Percentiles rank a stretch among this genome's conserved stretches.
phyloP scores from a whole-genome alignment of 2,329 filamentous ascomycete species.

The Aspergillus sp. region DNA sequence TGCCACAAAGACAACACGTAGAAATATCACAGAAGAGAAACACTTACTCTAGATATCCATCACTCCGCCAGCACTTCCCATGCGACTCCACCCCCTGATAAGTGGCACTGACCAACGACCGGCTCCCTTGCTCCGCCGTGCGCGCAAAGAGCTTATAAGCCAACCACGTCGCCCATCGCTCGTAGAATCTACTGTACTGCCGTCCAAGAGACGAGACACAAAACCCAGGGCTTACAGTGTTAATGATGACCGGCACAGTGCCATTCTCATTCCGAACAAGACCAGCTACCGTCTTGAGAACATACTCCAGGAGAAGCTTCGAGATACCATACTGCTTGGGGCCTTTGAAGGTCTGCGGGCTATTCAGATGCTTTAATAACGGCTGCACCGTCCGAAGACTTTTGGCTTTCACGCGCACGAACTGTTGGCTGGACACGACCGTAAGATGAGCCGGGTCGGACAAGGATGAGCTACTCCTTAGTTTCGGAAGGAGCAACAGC shows the following conservation, averaged over 20 bases:
- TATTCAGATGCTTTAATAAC: constrained; percentile 40
- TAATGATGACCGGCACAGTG: constrained; percentile 45
- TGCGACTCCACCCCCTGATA: constrained; percentile 46
- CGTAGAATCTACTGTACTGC: constrained; percentile 40
- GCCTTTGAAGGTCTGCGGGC: constrained; percentile 30
- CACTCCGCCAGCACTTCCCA: constrained; percentile 48
- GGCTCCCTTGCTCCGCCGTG: constrained; percentile 47
- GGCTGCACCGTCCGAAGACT: constrained; percentile 32
- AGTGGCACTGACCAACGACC: constrained; percentile 46
- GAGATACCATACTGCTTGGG: constrained; percentile 44
- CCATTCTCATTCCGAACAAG: constrained; percentile 35
- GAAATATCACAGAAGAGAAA: not conserved
- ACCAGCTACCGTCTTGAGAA: constrained; percentile 40
- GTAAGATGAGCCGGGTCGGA: constrained; percentile 44
- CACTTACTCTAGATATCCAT: constrained; percentile 41
- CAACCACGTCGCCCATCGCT: constrained; percentile 36
- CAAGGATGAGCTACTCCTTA: constrained; percentile 38
- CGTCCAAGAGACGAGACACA: constrained; percentile 47
- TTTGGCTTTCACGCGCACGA: constrained; percentile 34
- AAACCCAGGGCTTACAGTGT: constrained; percentile 48
- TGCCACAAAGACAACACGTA: not conserved
- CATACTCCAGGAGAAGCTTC: constrained; percentile 48
- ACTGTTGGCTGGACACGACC: constrained; percentile 48
- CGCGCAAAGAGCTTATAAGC: constrained; percentile 44
- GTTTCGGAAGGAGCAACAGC: constrained; percentile 53